phyloP scores from a whole-genome alignment of 257 asterid species.

The Solanum chiquidenum region DNA sequence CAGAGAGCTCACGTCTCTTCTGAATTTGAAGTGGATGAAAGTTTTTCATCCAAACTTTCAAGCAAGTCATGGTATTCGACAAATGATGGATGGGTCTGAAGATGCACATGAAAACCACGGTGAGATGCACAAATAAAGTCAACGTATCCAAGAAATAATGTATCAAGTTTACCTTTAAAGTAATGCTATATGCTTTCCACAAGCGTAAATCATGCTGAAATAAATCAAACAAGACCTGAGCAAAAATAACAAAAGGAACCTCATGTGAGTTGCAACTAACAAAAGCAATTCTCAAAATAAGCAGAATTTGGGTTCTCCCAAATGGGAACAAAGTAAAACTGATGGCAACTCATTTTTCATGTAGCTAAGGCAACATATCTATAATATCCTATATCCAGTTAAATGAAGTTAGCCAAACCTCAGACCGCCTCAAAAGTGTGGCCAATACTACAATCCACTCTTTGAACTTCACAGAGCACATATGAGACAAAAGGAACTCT shows the following conservation, averaged over 20 bases:
- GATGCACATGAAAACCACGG: not conserved
- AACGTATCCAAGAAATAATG: not conserved
- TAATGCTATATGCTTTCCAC: slow-evolving; percentile 82
- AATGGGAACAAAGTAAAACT: not conserved
- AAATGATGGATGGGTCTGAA: slow-evolving; percentile 64
- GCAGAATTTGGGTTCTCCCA: not conserved
- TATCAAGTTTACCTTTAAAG: slow-evolving; percentile 53
- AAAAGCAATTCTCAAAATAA: not conserved
- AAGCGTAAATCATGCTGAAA: slow-evolving; percentile 75
- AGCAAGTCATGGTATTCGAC: slow-evolving; percentile 74
- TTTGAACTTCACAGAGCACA: slow-evolving; percentile 98
- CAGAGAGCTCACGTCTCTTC: slow-evolving; percentile 36
- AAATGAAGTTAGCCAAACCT: slow-evolving; percentile 39
- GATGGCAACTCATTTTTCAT: not conserved
- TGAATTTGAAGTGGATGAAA: slow-evolving; percentile 30
- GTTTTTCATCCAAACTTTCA: slow-evolving; percentile 71
- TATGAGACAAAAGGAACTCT: slow-evolving; percentile 88
- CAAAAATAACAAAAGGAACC: slow-evolving; percentile 3
- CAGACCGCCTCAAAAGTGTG: slow-evolving; percentile 90
- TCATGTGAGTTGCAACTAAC: not conserved
- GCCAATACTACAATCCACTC: slow-evolving; percentile 99
- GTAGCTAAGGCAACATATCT: not conserved
- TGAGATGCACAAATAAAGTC: not conserved
- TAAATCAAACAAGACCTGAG: slow-evolving; percentile 81
- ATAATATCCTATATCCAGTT: not conserved